Percentiles rank a stretch among this genome's conserved stretches.
Evolutionary conservation across 495 filamentous ascomycete genomes (phyloP).

Genomic region (Aspergillus egyptiacus): DNA sequence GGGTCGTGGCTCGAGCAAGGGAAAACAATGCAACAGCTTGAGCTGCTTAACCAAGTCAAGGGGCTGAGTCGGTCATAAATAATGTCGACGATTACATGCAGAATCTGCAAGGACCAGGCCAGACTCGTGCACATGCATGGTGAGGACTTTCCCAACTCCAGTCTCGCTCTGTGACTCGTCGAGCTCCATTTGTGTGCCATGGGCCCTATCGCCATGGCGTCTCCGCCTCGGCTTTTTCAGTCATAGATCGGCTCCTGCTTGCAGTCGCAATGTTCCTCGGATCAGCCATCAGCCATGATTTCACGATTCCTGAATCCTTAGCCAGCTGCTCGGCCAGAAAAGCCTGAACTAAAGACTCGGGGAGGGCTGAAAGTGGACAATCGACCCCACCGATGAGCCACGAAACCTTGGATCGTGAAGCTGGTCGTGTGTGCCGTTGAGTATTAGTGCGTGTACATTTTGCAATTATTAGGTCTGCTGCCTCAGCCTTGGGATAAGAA

Average conservation of each 20-base stretch:
- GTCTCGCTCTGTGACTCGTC: slow-evolving; percentile 36
- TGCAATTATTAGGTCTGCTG: not conserved
- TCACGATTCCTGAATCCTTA: not conserved
- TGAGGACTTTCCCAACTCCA: slow-evolving; percentile 19
- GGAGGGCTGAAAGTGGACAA: slow-evolving; percentile 6
- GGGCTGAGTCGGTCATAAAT: slow-evolving; percentile 8
- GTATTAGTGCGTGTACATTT: not conserved
- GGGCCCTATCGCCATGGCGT: slow-evolving; percentile 25
- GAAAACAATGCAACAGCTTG: not conserved
- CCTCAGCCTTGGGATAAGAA: too few relatives aligned
- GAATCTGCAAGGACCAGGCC: slow-evolving; percentile 32
- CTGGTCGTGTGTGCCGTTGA: slow-evolving; percentile 7
- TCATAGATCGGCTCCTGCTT: slow-evolving; percentile 25
- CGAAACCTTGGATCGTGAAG: slow-evolving; percentile 26
- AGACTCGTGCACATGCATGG: slow-evolving; percentile 14
- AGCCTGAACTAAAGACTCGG: not conserved
- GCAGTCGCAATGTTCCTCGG: slow-evolving; percentile 20
- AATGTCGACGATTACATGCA: slow-evolving; percentile 16
- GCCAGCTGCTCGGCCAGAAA: not conserved
- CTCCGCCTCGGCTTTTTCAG: slow-evolving; percentile 18
- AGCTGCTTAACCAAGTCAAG: not conserved
- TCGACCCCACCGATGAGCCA: slow-evolving; percentile 24
- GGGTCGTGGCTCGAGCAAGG: not conserved
- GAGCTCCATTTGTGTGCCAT: slow-evolving; percentile 20
- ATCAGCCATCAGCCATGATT: slow-evolving; percentile 6